Evolutionary conservation across 306 rosid genomes (phyloP).

Genomic region (Pterocarpus macrocarpus): DNA sequence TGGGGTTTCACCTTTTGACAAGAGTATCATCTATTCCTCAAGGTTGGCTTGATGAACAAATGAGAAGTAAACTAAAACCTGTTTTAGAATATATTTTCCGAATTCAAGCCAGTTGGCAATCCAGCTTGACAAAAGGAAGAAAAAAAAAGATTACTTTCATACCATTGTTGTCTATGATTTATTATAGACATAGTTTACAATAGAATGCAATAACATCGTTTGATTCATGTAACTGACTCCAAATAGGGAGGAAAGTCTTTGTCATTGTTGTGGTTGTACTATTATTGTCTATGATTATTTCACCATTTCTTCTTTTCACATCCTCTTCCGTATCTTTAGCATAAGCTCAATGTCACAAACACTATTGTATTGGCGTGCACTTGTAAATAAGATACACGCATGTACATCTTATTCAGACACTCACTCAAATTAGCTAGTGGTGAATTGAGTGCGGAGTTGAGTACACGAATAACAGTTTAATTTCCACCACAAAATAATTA

Average conservation of each 20-base stretch:
- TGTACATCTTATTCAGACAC: not conserved
- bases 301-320: not conserved
- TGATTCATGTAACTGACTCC: not conserved
- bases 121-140: too few relatives aligned
- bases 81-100: too few relatives aligned
- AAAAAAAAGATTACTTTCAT: too few relatives aligned
- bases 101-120: too few relatives aligned
- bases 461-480: not conserved
- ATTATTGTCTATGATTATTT: not conserved
- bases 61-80: not conserved
- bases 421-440: conserved; percentile 5
- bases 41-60: conserved; percentile 17
- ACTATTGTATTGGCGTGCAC: not conserved
- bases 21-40: not conserved
- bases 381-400: conserved; percentile 22
- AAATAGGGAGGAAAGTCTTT: too few relatives aligned
- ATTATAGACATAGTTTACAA: too few relatives aligned
- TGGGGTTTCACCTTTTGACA: conserved; percentile 9
- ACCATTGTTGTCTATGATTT: not conserved
- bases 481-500: conserved; percentile 8
- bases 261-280: not conserved
- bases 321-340: not conserved
- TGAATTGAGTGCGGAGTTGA: not conserved
- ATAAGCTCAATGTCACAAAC: not conserved
- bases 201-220: not conserved